Evolutionary conservation across 495 filamentous ascomycete species (phyloP).

Genomic region (Sabuloglossum arenarium): DNA sequence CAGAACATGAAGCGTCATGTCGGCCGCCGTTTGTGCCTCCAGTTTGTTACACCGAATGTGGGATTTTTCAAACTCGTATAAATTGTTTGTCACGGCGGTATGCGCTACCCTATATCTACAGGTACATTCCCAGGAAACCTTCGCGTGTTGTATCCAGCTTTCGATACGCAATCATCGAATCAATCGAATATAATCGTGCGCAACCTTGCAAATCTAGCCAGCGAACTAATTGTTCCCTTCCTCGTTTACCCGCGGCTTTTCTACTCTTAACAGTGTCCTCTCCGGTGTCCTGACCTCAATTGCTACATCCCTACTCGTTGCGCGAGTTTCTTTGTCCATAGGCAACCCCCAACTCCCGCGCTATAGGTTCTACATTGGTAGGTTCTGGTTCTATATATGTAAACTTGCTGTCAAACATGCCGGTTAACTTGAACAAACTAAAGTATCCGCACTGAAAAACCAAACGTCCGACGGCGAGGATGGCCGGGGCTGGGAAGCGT

Average conservation of each 20-base stretch:
- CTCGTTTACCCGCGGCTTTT: no score
- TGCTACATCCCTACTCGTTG: no score
- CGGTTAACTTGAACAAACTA: neutral
- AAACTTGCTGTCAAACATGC: neutral
- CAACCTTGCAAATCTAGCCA: no score
- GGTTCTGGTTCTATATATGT: neutral
- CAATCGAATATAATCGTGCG: no score
- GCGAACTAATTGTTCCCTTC: no score
- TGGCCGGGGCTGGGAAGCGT: neutral
- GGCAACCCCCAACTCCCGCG: neutral
- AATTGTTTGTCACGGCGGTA: neutral
- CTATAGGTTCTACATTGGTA: neutral
- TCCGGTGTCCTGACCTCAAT: no score
- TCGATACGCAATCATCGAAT: no score
- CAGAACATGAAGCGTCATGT: no score
- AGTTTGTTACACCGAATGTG: neutral
- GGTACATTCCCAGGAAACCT: no score
- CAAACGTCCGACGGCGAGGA: neutral
- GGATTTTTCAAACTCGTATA: neutral
- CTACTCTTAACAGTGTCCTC: no score
- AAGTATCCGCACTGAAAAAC: neutral
- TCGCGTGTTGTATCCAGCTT: no score
- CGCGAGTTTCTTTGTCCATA: neutral
- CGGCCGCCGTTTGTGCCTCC: neutral
- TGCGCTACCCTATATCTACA: neutral